Base-by-base conservation (phyloP, 768 basidiomycete genomes). In the Russula abietina region DNA sequence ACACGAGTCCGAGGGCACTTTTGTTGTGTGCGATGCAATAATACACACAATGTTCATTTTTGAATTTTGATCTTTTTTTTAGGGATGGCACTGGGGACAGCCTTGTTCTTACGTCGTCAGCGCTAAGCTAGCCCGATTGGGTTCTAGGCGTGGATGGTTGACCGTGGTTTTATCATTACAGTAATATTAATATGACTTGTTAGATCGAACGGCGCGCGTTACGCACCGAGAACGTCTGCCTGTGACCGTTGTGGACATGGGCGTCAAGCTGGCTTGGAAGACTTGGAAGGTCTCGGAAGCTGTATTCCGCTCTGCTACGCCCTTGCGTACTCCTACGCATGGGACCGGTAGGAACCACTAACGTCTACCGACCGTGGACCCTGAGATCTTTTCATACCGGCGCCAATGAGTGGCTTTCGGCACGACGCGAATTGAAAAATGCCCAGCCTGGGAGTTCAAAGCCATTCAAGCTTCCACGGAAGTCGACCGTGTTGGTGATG, bases 181-280 rank as follows among this genome's bases (percentile, higher is more conserved):
- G n/a, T n/a, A 30, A 51, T 60, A 33, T 46, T 43, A n/a, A n/a
- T 43, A 19, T 57, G 26, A 59, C 16, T 63, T 24, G 39, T 63
- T 39, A 36, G 63, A 60, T 60, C 54, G 62, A 55, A 24, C 54
- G 32, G 63, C 48, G 54, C 54, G 48, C 41, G 58, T 33, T 51
- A 45, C 59, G 33, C 58, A 60, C 63, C 63, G 41, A 64, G 59
- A 43, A 55, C 54, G n/a, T 60, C 58, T 55, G 19, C 55, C 58
- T 56, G 62, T 49, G 62, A 56, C 38, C 6, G 2, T 55, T 38
- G 30, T 57, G 57, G 48, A 51, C 30, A 60, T 60, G 63, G 55
- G 54, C 63, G 59, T 46, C 63, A 55, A 43, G 41, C 3, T n/a
- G 22, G 32, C 49, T 60, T n/a, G 63, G 53, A 26, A 17, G 39